phyloP scores from a whole-genome alignment of 2,329 filamentous ascomycete genomes.

The Colletotrichum sojae region DNA sequence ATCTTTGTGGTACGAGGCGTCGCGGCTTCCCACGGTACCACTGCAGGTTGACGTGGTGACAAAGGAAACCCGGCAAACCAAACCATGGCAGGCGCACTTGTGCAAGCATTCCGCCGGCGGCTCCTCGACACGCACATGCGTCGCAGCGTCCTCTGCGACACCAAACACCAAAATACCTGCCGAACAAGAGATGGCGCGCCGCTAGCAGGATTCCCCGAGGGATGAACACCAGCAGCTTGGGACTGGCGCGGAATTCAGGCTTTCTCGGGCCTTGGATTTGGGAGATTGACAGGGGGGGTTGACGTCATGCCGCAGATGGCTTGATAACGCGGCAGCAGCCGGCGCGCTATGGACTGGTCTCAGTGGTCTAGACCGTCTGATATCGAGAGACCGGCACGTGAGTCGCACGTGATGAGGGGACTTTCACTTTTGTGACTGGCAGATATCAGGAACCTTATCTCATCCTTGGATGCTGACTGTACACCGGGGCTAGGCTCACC shows the following conservation, averaged over 20 bases:
- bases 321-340: slow-evolving; percentile 24
- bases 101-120: slow-evolving; percentile 19
- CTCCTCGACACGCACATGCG: slow-evolving; percentile 14
- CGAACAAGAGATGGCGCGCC: slow-evolving; percentile 22
- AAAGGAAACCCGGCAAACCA: slow-evolving; percentile 23
- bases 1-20: slow-evolving; percentile 16
- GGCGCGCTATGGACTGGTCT: background rate
- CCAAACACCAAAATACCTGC: slow-evolving; percentile 1
- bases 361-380: slow-evolving; percentile 19
- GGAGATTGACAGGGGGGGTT: slow-evolving; percentile 18
- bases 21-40: slow-evolving; percentile 7
- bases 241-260: slow-evolving; percentile 16
- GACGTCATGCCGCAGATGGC: slow-evolving; percentile 37
- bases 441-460: no score
- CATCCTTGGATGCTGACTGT: background rate
- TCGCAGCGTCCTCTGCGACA: background rate
- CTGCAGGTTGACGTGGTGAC: slow-evolving; percentile 33
- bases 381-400: background rate
- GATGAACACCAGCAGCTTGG: slow-evolving; percentile 8
- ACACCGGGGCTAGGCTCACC: background rate
- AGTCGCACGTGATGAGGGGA: no score
- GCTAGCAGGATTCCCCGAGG: slow-evolving; percentile 15
- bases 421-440: background rate
- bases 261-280: slow-evolving; percentile 29
- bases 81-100: background rate